phyloP scores from a whole-genome alignment of 106 monocot species.

The Dendrobium officinale region DNA sequence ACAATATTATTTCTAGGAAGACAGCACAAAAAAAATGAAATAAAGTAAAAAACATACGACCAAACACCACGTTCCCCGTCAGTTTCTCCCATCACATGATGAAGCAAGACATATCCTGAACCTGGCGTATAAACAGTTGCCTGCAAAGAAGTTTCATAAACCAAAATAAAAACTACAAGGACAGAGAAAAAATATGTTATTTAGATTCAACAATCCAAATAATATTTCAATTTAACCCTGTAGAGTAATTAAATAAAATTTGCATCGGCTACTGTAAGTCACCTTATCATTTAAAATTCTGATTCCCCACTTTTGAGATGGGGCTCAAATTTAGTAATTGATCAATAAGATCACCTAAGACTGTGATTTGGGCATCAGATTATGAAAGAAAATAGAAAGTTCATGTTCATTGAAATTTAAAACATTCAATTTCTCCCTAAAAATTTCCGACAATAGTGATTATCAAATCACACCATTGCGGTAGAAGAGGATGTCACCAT shows the following conservation, averaged over 20 bases:
- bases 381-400: neutral
- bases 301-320: neutral
- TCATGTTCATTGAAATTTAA: neutral
- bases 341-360: neutral
- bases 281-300: neutral
- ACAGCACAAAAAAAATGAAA: neutral
- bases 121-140: slow-evolving; percentile 57
- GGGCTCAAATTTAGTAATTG: neutral
- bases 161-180: neutral
- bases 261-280: neutral
- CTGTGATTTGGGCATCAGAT: neutral
- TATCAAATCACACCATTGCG: neutral
- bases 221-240: neutral
- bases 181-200: neutral
- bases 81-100: slow-evolving; percentile 84
- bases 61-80: slow-evolving; percentile 67
- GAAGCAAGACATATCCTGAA: slow-evolving; percentile 68
- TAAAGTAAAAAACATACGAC: slow-evolving; percentile 50
- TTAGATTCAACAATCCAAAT: too few relatives aligned
- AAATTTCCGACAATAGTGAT: neutral
- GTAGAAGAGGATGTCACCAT: neutral
- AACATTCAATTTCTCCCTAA: neutral
- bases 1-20: neutral
- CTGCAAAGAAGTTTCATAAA: slow-evolving; percentile 21
- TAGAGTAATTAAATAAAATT: neutral